Evolutionary conservation across 495 filamentous ascomycete genomes (phyloP).

Genomic region (Aspergillus kassunensis): DNA sequence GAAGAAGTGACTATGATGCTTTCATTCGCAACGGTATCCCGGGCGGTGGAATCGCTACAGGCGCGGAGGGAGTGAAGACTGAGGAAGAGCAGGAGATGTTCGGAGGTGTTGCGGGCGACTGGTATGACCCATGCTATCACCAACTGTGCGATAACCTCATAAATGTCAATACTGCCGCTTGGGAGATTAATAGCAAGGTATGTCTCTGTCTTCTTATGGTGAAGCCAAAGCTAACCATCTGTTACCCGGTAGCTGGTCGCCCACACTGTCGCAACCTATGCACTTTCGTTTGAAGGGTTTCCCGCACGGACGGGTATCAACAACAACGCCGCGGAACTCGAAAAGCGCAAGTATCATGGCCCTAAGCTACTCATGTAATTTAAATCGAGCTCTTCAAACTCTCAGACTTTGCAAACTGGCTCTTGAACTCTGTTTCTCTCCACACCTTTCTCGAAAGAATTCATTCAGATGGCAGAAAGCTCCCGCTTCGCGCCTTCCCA

Average conservation of each 20-base stretch:
- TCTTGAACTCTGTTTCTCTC: neutral
- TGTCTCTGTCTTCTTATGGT: neutral
- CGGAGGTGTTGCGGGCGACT: slow-evolving; percentile 57
- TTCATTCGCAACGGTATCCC: slow-evolving; percentile 62
- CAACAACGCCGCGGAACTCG: neutral
- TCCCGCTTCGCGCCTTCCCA: neutral
- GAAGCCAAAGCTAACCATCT: neutral
- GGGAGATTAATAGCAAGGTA: slow-evolving; percentile 55
- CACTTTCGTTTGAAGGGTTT: slow-evolving; percentile 48
- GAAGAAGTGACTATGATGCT: slow-evolving; percentile 64
- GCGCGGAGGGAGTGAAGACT: slow-evolving; percentile 64
- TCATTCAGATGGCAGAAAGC: too few relatives aligned
- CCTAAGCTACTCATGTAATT: slow-evolving; percentile 17
- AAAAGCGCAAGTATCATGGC: slow-evolving; percentile 20
- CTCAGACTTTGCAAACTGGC: neutral
- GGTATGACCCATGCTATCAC: slow-evolving; percentile 64
- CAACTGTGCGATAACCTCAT: slow-evolving; percentile 49
- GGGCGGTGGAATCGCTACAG: slow-evolving; percentile 63
- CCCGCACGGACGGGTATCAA: slow-evolving; percentile 18
- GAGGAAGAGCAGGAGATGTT: slow-evolving; percentile 49
- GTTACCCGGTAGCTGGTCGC: slow-evolving; percentile 49
- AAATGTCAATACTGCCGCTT: slow-evolving; percentile 47
- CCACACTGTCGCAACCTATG: slow-evolving; percentile 59
- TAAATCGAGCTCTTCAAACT: neutral
- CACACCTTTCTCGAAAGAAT: neutral